These are phyloP conservation scores for Boechera divaricarpa DNA, from an alignment of 345 rosid species.

Conservation along the genomic window DNA sequence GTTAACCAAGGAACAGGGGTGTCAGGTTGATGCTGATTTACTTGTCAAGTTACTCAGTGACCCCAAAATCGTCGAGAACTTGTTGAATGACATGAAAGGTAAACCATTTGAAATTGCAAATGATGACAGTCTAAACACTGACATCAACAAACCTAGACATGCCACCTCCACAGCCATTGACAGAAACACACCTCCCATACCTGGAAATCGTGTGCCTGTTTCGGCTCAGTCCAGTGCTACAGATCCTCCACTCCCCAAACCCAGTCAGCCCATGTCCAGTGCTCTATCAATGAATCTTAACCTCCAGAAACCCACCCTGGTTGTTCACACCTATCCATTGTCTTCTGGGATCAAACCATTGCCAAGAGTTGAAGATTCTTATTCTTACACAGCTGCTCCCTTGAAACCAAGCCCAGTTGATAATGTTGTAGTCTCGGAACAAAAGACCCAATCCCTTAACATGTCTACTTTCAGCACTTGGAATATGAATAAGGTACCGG, in stretches of 20 bases:
- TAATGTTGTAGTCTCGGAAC: constrained; percentile 17
- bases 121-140: neutral
- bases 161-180: constrained; percentile 15
- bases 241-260: constrained; percentile 22
- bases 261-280: constrained; percentile 7
- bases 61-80: constrained; percentile 51
- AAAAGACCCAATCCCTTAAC: neutral
- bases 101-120: constrained; percentile 7
- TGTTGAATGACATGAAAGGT: constrained; percentile 28
- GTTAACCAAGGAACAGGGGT: constrained; percentile 42
- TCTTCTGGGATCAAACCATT: neutral
- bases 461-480: constrained; percentile 1
- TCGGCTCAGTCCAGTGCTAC: constrained; percentile 24
- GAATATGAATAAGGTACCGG: constrained; percentile 9
- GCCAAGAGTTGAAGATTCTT: constrained; percentile 16
- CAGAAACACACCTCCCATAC: constrained; percentile 8
- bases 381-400: neutral
- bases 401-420: constrained; percentile 24
- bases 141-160: constrained; percentile 21
- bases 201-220: constrained; percentile 23
- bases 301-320: constrained; percentile 4
- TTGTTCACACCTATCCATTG: constrained; percentile 6
- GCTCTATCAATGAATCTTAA: constrained; percentile 5
- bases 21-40: constrained; percentile 55
- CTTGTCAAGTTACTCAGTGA: constrained; percentile 61